Evolutionary conservation across 148 eudicot species (phyloP).

Genomic region (Nepenthes mirabilis): DNA sequence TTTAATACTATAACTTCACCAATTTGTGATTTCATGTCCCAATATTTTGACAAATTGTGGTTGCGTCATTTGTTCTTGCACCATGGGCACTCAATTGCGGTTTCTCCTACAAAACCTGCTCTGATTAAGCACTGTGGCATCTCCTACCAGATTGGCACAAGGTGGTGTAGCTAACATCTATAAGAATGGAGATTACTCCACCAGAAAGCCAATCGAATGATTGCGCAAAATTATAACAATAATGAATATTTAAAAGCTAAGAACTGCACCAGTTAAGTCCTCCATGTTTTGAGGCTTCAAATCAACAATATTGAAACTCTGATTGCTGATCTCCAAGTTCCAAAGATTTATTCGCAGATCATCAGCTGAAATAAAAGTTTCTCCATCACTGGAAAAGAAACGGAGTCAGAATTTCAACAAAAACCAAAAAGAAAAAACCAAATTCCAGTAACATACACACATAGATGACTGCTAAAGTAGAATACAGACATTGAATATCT

Average conservation of each 20-base stretch:
- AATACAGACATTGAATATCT: not conserved
- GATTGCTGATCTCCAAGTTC: constrained; percentile 77
- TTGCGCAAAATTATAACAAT: not conserved
- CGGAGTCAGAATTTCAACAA: not conserved
- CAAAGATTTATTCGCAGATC: constrained; percentile 80
- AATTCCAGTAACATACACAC: too few species aligned
- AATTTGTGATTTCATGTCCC: too few species aligned
- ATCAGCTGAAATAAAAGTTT: constrained; percentile 81
- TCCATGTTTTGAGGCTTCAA: constrained; percentile 82
- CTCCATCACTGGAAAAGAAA: constrained; percentile 56
- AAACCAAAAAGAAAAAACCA: not conserved
- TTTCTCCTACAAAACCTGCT: too few species aligned
- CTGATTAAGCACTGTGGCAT: too few species aligned
- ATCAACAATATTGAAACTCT: constrained; percentile 81
- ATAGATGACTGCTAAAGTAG: too few species aligned
- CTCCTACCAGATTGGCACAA: too few species aligned
- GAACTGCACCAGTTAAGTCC: constrained; percentile 62
- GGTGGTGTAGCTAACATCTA: too few species aligned
- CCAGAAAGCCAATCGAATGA: too few species aligned
- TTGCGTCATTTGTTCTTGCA: too few species aligned
- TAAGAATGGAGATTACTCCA: not conserved
- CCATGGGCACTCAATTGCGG: too few species aligned
- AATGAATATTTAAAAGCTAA: not conserved
- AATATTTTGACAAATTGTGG: too few species aligned
- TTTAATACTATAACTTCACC: too few species aligned